phyloP scores from a whole-genome alignment of 2,329 filamentous ascomycete species.

The Lachnellula willkommii region DNA sequence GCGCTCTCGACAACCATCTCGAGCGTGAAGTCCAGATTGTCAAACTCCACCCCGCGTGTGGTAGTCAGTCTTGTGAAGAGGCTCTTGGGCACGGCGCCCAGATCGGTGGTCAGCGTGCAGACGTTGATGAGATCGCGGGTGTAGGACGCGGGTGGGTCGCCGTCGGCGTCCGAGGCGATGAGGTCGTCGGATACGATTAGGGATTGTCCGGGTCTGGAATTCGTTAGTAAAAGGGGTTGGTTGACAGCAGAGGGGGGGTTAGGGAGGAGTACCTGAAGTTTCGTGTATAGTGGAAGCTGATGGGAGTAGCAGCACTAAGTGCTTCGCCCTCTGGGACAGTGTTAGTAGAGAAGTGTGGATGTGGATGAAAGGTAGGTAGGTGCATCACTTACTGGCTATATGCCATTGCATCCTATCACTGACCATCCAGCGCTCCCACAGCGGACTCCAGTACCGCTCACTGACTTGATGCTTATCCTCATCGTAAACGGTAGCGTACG shows the following conservation, averaged over 20 bases:
- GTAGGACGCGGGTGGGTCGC: constrained; percentile 52
- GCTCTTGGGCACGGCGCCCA: constrained; percentile 67
- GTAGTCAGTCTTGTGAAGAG: constrained; percentile 73
- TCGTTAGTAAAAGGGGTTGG: constrained; percentile 1
- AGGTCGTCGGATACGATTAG: constrained; percentile 72
- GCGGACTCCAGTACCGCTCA: constrained; percentile 72
- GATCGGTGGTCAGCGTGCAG: constrained; percentile 74
- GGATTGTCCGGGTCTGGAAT: constrained; percentile 61
- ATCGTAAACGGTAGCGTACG: constrained; percentile 76
- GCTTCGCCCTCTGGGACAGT: constrained; percentile 55
- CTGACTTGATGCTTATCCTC: constrained; percentile 66
- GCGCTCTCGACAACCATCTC: constrained; percentile 80
- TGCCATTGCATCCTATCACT: constrained; percentile 82
- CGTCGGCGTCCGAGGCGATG: constrained; percentile 67
- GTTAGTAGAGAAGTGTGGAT: constrained; percentile 6
- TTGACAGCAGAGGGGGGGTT: neutral
- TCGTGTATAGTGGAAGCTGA: constrained; percentile 79
- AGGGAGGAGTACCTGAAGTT: constrained; percentile 51
- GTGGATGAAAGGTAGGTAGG: neutral
- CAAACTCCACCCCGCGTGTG: constrained; percentile 73
- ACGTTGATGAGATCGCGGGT: constrained; percentile 62
- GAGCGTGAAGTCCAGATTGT: constrained; percentile 75
- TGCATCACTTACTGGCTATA: constrained; percentile 52
- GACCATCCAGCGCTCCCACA: constrained; percentile 82
- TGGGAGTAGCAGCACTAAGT: constrained; percentile 66